phyloP scores from a whole-genome alignment of 352 stramenopile species.

The Phytophthora tentaculata region DNA sequence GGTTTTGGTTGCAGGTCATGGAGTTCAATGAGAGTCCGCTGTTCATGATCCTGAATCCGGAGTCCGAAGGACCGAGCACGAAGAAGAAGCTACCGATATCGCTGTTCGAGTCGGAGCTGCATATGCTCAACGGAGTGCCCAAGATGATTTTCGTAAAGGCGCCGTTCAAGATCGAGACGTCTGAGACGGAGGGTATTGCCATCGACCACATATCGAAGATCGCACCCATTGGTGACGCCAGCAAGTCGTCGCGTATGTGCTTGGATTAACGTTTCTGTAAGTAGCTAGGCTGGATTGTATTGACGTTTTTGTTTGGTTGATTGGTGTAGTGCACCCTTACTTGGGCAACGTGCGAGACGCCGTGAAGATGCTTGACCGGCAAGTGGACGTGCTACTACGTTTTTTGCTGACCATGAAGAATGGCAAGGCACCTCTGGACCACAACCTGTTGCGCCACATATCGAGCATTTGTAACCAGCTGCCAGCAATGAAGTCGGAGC shows the following conservation, averaged over 20 bases:
- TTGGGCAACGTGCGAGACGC: slow-evolving; percentile 82
- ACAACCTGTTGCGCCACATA: slow-evolving; percentile 84
- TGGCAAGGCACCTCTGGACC: slow-evolving; percentile 73
- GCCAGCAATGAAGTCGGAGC: slow-evolving; percentile 74
- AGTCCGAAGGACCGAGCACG: slow-evolving; percentile 60
- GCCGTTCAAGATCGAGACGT: slow-evolving; percentile 89
- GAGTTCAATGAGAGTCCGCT: slow-evolving; percentile 89
- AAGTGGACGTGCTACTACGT: slow-evolving; percentile 75
- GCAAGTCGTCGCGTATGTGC: slow-evolving; percentile 73
- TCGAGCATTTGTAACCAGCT: slow-evolving; percentile 89
- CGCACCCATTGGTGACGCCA: slow-evolving; percentile 67
- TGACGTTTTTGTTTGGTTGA: slow-evolving; percentile 14
- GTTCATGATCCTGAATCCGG: slow-evolving; percentile 79
- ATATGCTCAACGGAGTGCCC: slow-evolving; percentile 82
- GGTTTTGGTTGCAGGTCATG: slow-evolving; percentile 85
- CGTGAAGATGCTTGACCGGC: slow-evolving; percentile 86
- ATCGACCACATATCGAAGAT: slow-evolving; percentile 92
- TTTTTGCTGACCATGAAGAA: slow-evolving; percentile 83
- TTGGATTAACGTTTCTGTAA: background rate
- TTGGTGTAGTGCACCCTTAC: slow-evolving; percentile 71
- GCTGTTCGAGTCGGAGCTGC: slow-evolving; percentile 88
- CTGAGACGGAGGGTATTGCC: slow-evolving; percentile 85
- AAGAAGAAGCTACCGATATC: slow-evolving; percentile 91
- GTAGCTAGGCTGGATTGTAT: slow-evolving; percentile 4
- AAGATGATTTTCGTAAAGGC: slow-evolving; percentile 92